Conservation (phyloP, 257 asterid species). For the Thymus mandschuricus region DNA sequence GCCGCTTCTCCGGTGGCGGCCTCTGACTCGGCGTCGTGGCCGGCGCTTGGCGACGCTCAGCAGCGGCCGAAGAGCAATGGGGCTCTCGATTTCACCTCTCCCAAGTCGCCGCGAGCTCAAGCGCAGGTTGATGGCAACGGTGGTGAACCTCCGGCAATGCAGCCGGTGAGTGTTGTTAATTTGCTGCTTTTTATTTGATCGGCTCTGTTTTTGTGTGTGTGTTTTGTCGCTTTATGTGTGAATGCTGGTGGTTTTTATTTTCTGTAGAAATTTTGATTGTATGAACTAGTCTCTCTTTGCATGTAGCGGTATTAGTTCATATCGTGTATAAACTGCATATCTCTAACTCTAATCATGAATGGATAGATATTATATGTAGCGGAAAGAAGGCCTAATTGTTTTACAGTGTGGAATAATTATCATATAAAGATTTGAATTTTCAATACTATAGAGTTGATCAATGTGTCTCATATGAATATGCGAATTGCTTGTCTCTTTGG, state of each 20-base stretch:
- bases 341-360: not conserved
- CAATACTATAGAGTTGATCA: not conserved
- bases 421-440: slow-evolving; percentile 6
- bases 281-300: not conserved
- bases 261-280: slow-evolving; percentile 21
- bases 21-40: slow-evolving; percentile 68
- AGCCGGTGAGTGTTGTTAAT: slow-evolving; percentile 40
- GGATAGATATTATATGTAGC: not conserved
- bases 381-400: not conserved
- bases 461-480: not conserved
- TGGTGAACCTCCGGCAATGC: slow-evolving; percentile 41
- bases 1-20: slow-evolving; percentile 45
- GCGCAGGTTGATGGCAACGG: slow-evolving; percentile 12
- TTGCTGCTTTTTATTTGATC: slow-evolving; percentile 3
- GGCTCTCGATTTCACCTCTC: slow-evolving; percentile 34
- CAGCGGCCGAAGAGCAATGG: slow-evolving; percentile 48
- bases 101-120: slow-evolving; percentile 37
- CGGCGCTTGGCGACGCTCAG: slow-evolving; percentile 69
- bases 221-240: not conserved
- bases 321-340: slow-evolving; percentile 13
- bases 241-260: slow-evolving; percentile 23
- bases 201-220: not conserved
- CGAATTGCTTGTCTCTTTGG: not conserved
- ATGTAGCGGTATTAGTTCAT: not conserved
- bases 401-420: not conserved